Evolutionary conservation across 2,329 filamentous ascomycete genomes (phyloP).

Genomic region (Trichoderma asperellum): DNA sequence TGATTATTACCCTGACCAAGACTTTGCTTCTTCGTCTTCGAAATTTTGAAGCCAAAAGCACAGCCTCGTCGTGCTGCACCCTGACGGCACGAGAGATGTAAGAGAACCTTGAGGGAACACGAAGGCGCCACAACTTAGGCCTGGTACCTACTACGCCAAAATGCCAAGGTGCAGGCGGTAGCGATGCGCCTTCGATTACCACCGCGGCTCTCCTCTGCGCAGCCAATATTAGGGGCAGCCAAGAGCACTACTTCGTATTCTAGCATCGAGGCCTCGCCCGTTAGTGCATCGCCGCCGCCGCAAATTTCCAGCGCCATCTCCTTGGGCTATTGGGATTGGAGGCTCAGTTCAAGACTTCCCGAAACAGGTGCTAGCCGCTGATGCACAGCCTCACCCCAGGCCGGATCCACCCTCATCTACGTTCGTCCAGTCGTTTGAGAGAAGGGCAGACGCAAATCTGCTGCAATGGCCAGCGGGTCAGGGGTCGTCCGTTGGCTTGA

Average conservation of each 20-base stretch:
- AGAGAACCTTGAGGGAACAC: not conserved
- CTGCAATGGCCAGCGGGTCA: conserved; percentile 4
- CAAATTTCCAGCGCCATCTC: conserved; percentile 13
- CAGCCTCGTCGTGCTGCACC: not conserved
- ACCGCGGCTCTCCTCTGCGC: not conserved
- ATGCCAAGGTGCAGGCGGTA: not conserved
- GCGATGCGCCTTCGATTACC: not conserved
- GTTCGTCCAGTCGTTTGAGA: conserved; percentile 24
- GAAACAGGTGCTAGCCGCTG: conserved; percentile 23
- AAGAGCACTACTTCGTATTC: conserved; percentile 10
- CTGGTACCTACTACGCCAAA: not conserved
- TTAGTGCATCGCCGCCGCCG: conserved; percentile 15
- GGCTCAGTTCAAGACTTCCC: conserved; percentile 6
- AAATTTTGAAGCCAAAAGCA: not conserved
- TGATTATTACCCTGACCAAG: not conserved
- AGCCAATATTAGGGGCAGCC: conserved; percentile 11
- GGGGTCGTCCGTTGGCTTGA: conserved; percentile 22
- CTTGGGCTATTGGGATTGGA: conserved; percentile 1
- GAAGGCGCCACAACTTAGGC: not conserved
- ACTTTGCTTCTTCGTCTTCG: not conserved
- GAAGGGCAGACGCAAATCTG: not conserved
- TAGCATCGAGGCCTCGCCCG: not conserved
- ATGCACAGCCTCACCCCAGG: conserved; percentile 24
- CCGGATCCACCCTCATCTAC: conserved; percentile 18
- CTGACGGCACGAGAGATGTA: not conserved